Conservation (phyloP, 2,329 filamentous ascomycete species). For the Tolypocladium cylindrosporum region DNA sequence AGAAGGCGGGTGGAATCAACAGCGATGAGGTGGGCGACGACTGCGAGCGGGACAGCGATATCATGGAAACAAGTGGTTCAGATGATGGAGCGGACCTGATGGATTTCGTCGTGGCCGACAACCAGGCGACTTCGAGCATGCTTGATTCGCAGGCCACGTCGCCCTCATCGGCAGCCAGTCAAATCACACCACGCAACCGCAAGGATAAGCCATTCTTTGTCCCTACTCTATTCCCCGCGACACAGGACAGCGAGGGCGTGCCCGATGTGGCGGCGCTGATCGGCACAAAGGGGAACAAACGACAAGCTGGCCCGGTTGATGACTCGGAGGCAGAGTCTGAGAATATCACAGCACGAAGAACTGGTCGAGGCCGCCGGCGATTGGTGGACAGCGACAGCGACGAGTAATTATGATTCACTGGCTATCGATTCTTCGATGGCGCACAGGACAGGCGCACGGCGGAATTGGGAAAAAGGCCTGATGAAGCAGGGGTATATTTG, state of each 20-base stretch:
- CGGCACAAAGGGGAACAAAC: conserved; percentile 2
- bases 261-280: conserved; percentile 23
- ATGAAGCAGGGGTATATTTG: conserved; percentile 1
- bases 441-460: neutral
- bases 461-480: neutral
- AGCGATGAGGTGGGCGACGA: conserved; percentile 42
- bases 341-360: conserved; percentile 8
- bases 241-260: conserved; percentile 30
- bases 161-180: conserved; percentile 9
- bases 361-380: conserved; percentile 14
- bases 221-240: conserved; percentile 25
- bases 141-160: conserved; percentile 19
- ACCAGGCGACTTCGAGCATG: conserved; percentile 29
- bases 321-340: conserved; percentile 10
- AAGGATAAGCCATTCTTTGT: conserved; percentile 24
- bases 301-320: neutral
- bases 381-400: conserved; percentile 22
- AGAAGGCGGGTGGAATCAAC: conserved; percentile 21
- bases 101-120: conserved; percentile 47
- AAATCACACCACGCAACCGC: conserved; percentile 7
- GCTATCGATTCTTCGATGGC: neutral
- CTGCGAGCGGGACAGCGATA: conserved; percentile 38
- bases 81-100: conserved; percentile 40
- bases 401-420: conserved; percentile 4
- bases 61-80: conserved; percentile 34